A percentile compares a stretch with the other conserved stretches of the same genome.
phyloP scores from a whole-genome alignment of 371 early-diverging fungal genomes.

The Mucor indicus region DNA sequence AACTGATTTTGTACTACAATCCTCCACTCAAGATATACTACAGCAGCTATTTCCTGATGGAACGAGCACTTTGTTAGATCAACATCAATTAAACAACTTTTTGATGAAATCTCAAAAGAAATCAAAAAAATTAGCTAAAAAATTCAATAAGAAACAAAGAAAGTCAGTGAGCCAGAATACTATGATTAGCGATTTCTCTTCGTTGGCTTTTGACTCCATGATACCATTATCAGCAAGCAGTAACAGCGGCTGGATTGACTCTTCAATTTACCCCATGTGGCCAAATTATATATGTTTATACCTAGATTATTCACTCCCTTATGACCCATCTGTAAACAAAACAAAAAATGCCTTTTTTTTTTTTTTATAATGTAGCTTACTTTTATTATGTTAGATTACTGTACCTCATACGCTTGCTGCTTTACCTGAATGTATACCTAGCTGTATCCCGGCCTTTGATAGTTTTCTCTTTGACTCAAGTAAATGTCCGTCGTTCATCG shows the following conservation, averaged over 20 bases:
- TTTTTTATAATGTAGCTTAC: not conserved
- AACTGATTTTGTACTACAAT: conserved; percentile 11
- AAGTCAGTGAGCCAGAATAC: not conserved
- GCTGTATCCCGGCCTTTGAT: conserved; percentile 26
- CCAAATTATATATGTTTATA: conserved; percentile 50
- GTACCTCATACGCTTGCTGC: conserved; percentile 40
- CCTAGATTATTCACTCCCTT: conserved; percentile 39
- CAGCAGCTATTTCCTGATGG: conserved; percentile 14
- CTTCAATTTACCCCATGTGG: conserved; percentile 30
- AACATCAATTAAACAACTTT: not conserved
- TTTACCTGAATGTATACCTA: conserved; percentile 39
- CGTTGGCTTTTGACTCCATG: not conserved
- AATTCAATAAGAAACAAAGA: conserved; percentile 10
- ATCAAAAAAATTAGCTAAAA: not conserved
- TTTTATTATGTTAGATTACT: conserved; percentile 14
- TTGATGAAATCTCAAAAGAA: not conserved
- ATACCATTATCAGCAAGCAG: not conserved
- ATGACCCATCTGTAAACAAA: conserved; percentile 28
- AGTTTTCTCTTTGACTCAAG: conserved; percentile 13
- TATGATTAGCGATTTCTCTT: not conserved
- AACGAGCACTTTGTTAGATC: not conserved
- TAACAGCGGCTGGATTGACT: conserved; percentile 11
- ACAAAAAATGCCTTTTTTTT: not conserved
- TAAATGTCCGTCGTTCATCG: conserved; percentile 32
- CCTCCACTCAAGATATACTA: conserved; percentile 10